These are phyloP conservation scores for Exobasidium cylindrosporum DNA, from an alignment of 1,284 basidiomycete genomes.

Conservation along the genomic window DNA sequence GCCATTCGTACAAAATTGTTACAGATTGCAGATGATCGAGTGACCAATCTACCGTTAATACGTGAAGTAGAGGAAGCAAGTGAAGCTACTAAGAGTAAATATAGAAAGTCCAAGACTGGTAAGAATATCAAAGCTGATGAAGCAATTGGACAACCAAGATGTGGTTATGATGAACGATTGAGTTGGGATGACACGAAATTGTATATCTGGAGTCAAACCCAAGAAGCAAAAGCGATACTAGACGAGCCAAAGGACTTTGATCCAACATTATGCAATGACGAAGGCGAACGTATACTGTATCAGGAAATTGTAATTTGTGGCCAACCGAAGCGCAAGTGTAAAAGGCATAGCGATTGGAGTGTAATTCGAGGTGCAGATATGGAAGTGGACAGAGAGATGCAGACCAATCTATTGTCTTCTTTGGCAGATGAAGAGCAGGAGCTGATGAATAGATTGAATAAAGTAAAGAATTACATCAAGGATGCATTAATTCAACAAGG, in stretches of 20 bases:
- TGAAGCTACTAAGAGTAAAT: neutral
- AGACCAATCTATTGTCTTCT: neutral
- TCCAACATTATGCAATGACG: slow-evolving; percentile 5
- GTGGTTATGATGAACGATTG: slow-evolving; percentile 31
- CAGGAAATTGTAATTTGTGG: slow-evolving; percentile 18
- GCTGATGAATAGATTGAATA: neutral
- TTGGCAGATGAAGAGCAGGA: slow-evolving; percentile 7
- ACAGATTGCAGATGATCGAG: slow-evolving; percentile 27
- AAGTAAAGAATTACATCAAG: neutral
- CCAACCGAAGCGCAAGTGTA: slow-evolving; percentile 25
- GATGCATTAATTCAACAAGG: neutral
- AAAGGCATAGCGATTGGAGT: slow-evolving; percentile 31
- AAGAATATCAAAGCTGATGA: neutral
- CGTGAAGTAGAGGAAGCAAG: neutral
- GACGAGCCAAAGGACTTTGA: slow-evolving; percentile 10
- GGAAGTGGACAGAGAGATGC: slow-evolving; percentile 25
- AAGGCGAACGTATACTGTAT: neutral
- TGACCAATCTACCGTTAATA: slow-evolving; percentile 15
- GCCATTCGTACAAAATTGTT: slow-evolving; percentile 15
- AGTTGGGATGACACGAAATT: slow-evolving; percentile 27
- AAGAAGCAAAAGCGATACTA: slow-evolving; percentile 15
- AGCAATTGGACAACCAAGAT: slow-evolving; percentile 12
- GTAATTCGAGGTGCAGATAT: slow-evolving; percentile 26
- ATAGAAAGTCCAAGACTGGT: slow-evolving; percentile 15
- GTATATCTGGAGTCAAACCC: slow-evolving; percentile 15